Conservation (phyloP, 2,329 filamentous ascomycete genomes). For the Leptoxyphium fumago region DNA sequence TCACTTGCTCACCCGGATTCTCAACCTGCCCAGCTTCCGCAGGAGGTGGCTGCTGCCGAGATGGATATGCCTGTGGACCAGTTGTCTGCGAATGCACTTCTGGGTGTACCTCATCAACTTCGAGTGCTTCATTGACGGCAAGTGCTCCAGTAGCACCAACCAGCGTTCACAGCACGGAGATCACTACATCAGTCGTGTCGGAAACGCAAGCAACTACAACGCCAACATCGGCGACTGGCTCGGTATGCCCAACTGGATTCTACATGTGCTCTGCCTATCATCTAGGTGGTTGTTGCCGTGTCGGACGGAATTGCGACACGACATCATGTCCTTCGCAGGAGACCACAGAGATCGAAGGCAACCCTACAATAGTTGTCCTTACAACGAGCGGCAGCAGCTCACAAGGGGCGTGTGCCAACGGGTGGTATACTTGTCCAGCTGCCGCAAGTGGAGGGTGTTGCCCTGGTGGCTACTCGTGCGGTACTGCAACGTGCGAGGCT, state of each 20-base stretch:
- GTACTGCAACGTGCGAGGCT: constrained; percentile 52
- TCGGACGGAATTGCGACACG: constrained; percentile 68
- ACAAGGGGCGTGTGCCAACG: constrained; percentile 48
- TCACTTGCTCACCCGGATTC: constrained; percentile 29
- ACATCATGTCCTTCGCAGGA: constrained; percentile 56
- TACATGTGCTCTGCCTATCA: constrained; percentile 80
- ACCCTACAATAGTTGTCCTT: constrained; percentile 56
- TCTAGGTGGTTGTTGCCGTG: constrained; percentile 72
- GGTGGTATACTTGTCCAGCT: constrained; percentile 61
- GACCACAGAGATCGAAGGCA: constrained; percentile 50
- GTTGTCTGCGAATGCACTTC: constrained; percentile 4
- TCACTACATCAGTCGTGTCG: constrained; percentile 24
- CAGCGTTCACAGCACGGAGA: constrained; percentile 10
- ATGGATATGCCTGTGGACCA: constrained; percentile 28
- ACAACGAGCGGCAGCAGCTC: constrained; percentile 21
- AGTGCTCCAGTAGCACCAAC: constrained; percentile 29
- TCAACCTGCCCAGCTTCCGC: constrained; percentile 31
- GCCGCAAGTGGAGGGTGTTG: constrained; percentile 68
- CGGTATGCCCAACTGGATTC: constrained; percentile 70
- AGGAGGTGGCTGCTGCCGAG: constrained; percentile 36
- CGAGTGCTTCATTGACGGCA: constrained; percentile 22
- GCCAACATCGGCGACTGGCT: constrained; percentile 10
- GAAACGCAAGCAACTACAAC: constrained; percentile 18
- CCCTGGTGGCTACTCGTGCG: constrained; percentile 62
- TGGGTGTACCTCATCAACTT: constrained; percentile 12